Conservation (phyloP, 2,329 filamentous ascomycete species). For the Ceratocystis colombiana region DNA sequence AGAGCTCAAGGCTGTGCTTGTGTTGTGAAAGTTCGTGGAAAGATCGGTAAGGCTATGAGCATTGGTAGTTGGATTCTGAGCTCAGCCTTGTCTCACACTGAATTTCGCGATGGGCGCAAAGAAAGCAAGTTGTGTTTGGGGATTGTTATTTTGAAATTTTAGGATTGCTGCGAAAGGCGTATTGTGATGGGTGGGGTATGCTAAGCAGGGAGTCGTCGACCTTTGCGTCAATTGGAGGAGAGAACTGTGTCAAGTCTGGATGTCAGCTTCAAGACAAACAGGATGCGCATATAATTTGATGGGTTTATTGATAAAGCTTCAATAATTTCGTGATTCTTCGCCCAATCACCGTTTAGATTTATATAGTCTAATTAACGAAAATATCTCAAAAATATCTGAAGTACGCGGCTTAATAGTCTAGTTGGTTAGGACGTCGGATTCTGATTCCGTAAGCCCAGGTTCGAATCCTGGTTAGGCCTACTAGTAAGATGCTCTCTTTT, state of each 20-base stretch:
- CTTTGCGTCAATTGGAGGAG: neutral
- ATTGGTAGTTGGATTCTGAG: neutral
- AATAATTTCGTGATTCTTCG: neutral
- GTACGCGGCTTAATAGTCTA: slow-evolving; percentile 24
- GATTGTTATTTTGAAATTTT: neutral
- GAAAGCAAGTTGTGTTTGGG: slow-evolving; percentile 7
- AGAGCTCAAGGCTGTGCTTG: slow-evolving; percentile 7
- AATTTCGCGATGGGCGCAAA: slow-evolving; percentile 23
- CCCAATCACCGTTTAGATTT: accelerated
- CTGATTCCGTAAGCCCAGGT: slow-evolving; percentile 26
- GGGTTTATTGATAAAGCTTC: neutral
- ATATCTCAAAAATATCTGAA: neutral
- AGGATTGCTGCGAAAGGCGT: neutral
- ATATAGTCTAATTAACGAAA: neutral
- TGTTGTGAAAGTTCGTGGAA: neutral
- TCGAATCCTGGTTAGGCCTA: slow-evolving; percentile 25
- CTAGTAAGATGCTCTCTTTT: no score
- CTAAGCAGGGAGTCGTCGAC: neutral
- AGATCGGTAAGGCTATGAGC: slow-evolving; percentile 13
- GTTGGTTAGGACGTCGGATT: slow-evolving; percentile 26
- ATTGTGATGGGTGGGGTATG: neutral
- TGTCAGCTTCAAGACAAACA: neutral
- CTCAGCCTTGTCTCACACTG: slow-evolving; percentile 24
- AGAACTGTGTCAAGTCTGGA: neutral
- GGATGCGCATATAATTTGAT: neutral